Evolutionary conservation across 1,284 basidiomycete species (phyloP), one percentile per base, ranked within the genome.

Genomic region (Lignosus rhinocerotis): DNA sequence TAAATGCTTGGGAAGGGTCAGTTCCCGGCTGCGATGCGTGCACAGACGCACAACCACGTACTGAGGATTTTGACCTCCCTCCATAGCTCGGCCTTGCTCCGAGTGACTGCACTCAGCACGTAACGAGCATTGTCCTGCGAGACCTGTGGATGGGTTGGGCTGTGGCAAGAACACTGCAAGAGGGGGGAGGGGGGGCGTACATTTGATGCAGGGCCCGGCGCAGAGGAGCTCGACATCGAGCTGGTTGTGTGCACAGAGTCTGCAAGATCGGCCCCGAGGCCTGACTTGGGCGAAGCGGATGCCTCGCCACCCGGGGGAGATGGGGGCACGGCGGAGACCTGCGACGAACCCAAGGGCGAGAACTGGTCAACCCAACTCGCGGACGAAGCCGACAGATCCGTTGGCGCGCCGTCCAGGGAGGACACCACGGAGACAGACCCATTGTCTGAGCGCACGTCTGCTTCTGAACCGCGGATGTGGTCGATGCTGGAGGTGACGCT

Each of bases 41-140:
- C 32, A 48, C 16, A 39, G 25, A 31, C 14, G 7, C 10, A 36
- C 51, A 46, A 36, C 14, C 41, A 59, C 59, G 55, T 67, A 93
- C 92, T 87, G 3, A 92, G 80, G 52, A 92, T 84, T 70, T 93
- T 93, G 47, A 94, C 81, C 70, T 93, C 89, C 60, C 85, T 84
- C 92, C 92, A 94, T 14, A 94, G 76, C 63, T 93, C 88, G 0
- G 81, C 82, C 74, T 88, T 87, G 25, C 80, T 83, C 65, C 74
- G 72, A 67, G 74, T 66, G 9, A 47, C 54, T 14, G 67, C 36
- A 53, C 44, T 61, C 12, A 56, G 58, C 19, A 42, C 47, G 16
- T 60, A 59, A 7, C 49, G 44, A 19, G 46, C 49, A 11, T 8
- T 25, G 6, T 59, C 57, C n/a, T 48, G 25, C 7, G 56, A 43